Evolutionary conservation across 2,329 filamentous ascomycete species (phyloP).

Genomic region (Gliomastix tumulicola): DNA sequence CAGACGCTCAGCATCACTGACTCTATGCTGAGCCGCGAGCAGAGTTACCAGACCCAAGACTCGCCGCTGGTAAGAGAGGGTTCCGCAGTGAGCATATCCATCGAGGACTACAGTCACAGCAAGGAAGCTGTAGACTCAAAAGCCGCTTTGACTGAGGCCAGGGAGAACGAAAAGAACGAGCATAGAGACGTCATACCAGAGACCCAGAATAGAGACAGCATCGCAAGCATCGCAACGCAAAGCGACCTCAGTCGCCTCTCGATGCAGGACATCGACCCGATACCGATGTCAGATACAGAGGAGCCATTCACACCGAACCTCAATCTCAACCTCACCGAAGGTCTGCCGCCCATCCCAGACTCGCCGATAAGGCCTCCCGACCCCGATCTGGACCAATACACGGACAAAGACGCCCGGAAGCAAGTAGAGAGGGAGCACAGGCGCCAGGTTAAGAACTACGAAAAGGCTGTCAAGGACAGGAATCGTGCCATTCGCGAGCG

Average conservation of each 20-base stretch:
- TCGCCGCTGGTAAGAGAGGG: no score
- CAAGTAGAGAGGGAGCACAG: conserved; percentile 63
- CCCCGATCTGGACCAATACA: conserved; percentile 50
- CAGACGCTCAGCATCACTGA: neutral
- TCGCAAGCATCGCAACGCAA: no score
- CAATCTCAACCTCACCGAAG: neutral
- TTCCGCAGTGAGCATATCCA: no score
- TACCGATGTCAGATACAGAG: conserved; percentile 22
- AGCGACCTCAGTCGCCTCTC: conserved; percentile 13
- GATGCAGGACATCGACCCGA: conserved; percentile 29
- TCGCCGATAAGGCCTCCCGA: conserved; percentile 33
- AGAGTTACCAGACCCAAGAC: no score
- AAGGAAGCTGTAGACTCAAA: no score
- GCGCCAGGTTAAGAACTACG: conserved; percentile 55
- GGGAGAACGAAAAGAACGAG: neutral
- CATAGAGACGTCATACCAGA: no score
- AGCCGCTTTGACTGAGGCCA: neutral
- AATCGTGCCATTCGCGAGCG: conserved; percentile 58
- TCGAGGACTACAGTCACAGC: no score
- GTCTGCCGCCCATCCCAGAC: conserved; percentile 34
- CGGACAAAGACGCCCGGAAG: conserved; percentile 60
- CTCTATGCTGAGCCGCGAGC: neutral
- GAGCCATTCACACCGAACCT: neutral
- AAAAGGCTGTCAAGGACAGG: conserved; percentile 59
- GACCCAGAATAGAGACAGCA: neutral